These are phyloP conservation scores for Meripilus lineatus DNA, from an alignment of 1,284 basidiomycete genomes.

Conservation along the genomic window DNA sequence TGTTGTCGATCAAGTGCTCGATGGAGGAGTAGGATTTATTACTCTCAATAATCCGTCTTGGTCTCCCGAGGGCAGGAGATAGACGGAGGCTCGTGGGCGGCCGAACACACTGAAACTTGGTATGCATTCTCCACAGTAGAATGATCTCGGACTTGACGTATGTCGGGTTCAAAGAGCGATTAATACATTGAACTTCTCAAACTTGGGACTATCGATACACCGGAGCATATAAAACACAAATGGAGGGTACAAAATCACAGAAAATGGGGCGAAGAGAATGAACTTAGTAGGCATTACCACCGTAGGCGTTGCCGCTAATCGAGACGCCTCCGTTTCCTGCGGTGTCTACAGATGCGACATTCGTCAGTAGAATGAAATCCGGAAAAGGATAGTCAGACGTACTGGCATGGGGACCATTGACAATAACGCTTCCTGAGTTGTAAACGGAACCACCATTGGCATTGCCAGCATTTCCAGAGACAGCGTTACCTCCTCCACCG, in stretches of 20 bases:
- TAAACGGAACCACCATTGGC: constrained; percentile 9
- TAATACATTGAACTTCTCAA: too few relatives aligned
- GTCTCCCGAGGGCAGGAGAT: too few relatives aligned
- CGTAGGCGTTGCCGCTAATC: background rate
- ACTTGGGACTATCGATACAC: too few relatives aligned
- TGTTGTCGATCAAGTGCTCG: constrained; percentile 50
- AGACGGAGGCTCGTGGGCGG: too few relatives aligned
- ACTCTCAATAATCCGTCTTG: constrained; percentile 56
- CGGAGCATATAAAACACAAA: too few relatives aligned
- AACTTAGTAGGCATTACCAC: background rate
- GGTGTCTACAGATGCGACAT: background rate
- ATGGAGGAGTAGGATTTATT: constrained; percentile 61
- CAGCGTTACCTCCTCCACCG: constrained; percentile 9
- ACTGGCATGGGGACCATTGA: constrained; percentile 4
- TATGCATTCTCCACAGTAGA: too few relatives aligned
- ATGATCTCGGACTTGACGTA: too few relatives aligned
- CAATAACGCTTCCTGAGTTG: constrained; percentile 1
- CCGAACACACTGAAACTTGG: too few relatives aligned
- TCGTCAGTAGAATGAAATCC: background rate
- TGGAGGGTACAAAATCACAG: too few relatives aligned
- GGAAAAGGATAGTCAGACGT: background rate
- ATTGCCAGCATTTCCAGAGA: constrained; percentile 7
- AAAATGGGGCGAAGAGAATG: background rate
- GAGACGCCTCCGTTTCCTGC: constrained; percentile 2
- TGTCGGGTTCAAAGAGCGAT: too few relatives aligned